Evolutionary conservation across 2,329 filamentous ascomycete species (phyloP).

Genomic region (Fusarium sp.): DNA sequence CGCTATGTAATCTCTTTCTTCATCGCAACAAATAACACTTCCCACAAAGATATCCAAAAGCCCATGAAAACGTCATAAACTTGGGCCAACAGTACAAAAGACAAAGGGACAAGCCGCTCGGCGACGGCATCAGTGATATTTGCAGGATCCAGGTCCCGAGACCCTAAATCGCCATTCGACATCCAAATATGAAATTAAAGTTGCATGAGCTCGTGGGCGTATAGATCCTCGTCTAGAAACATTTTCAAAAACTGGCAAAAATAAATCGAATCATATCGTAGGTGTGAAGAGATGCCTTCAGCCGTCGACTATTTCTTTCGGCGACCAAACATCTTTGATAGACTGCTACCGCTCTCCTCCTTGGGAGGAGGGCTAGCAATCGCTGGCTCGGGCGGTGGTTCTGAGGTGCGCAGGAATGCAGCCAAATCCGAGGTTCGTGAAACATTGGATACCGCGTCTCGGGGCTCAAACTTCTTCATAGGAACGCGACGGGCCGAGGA

Average conservation of each 20-base stretch:
- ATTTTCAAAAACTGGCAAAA: conserved; percentile 16
- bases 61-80: conserved; percentile 16
- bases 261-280: conserved; percentile 34
- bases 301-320: conserved; percentile 59
- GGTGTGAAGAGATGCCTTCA: conserved; percentile 29
- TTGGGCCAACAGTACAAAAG: conserved; percentile 27
- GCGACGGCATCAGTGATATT: conserved; percentile 9
- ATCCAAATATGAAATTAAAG: conserved; percentile 43
- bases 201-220: conserved; percentile 46
- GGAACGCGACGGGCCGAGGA: conserved; percentile 58
- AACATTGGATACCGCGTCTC: conserved; percentile 60
- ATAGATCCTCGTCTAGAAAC: conserved; percentile 36
- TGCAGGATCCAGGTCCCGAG: conserved; percentile 5
- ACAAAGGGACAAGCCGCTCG: conserved; percentile 16
- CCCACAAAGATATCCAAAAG: conserved; percentile 24
- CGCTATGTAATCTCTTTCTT: conserved; percentile 1
- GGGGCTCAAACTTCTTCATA: conserved; percentile 69
- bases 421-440: conserved; percentile 76
- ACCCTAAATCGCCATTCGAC: conserved; percentile 11
- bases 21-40: not conserved
- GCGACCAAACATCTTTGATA: conserved; percentile 62
- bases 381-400: conserved; percentile 63
- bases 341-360: conserved; percentile 54
- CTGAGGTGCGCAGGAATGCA: conserved; percentile 76
- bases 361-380: conserved; percentile 46